Conservation (phyloP, 768 basidiomycete genomes). For the Cyclocybe cylindracea region DNA sequence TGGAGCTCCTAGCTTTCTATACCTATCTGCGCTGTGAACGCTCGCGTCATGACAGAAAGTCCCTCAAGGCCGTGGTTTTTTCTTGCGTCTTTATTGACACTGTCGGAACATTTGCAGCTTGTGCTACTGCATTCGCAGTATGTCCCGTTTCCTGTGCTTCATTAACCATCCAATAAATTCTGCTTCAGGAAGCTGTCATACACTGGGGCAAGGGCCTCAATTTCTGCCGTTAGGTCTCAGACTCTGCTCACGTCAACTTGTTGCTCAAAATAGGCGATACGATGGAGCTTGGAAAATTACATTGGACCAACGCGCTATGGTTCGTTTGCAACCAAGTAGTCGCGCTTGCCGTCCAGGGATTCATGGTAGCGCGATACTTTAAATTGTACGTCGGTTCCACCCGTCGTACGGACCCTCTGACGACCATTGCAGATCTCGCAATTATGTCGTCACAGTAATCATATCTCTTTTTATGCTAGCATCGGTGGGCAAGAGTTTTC, state of each 20-base stretch:
- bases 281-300: background rate
- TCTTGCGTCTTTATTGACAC: background rate
- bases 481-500: too few relatives aligned
- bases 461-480: background rate
- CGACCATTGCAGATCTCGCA: background rate
- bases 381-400: background rate
- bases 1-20: background rate
- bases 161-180: too few relatives aligned
- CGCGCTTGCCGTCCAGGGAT: background rate
- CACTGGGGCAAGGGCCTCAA: background rate
- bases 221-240: too few relatives aligned
- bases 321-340: background rate
- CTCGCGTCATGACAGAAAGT: background rate
- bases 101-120: background rate
- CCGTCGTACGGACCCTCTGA: too few relatives aligned
- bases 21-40: background rate
- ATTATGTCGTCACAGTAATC: background rate
- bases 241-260: background rate
- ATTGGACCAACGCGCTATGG: background rate
- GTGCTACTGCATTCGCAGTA: background rate
- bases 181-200: background rate
- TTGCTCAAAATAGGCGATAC: background rate
- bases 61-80: background rate
- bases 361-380: constrained; percentile 5
- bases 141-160: background rate